Conservation (phyloP, 495 filamentous ascomycete genomes). For the Aspergillus nidulans region DNA sequence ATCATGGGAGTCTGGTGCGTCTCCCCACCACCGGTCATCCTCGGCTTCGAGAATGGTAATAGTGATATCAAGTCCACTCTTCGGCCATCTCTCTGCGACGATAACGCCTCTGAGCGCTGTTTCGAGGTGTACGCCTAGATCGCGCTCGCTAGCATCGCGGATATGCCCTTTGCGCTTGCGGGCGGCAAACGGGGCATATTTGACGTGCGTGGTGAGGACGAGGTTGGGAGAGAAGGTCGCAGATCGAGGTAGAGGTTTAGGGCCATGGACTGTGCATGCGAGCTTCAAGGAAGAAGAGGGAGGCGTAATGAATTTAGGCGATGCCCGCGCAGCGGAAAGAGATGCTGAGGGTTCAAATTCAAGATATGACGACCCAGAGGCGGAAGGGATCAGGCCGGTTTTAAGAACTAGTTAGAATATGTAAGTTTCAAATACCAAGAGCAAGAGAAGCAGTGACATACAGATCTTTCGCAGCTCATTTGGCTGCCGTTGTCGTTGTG, state of each 20-base stretch:
- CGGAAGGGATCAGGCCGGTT: slow-evolving; percentile 88
- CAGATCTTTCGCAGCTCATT: slow-evolving; percentile 78
- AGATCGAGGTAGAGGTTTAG: slow-evolving; percentile 82
- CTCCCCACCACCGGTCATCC: slow-evolving; percentile 61
- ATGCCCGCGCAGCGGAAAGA: slow-evolving; percentile 43
- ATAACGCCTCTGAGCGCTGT: slow-evolving; percentile 84
- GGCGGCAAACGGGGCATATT: slow-evolving; percentile 92
- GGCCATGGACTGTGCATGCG: slow-evolving; percentile 87
- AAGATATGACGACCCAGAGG: slow-evolving; percentile 89
- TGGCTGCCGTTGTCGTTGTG: slow-evolving; percentile 51
- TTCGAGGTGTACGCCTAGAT: slow-evolving; percentile 86
- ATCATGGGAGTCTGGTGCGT: slow-evolving; percentile 43
- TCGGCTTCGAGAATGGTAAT: slow-evolving; percentile 92
- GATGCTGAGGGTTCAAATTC: slow-evolving; percentile 67
- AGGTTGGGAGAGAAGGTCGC: slow-evolving; percentile 87
- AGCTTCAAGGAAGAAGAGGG: slow-evolving; percentile 72
- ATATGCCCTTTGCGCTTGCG: slow-evolving; percentile 78
- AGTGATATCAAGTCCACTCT: slow-evolving; percentile 89
- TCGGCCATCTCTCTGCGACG: slow-evolving; percentile 91
- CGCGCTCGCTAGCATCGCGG: slow-evolving; percentile 78
- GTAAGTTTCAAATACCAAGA: slow-evolving; percentile 12
- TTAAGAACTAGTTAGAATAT: slow-evolving; percentile 61
- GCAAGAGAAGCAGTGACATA: slow-evolving; percentile 41
- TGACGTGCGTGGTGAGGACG: slow-evolving; percentile 85
- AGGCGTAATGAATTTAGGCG: slow-evolving; percentile 42